Evolutionary conservation across 257 asterid species (phyloP).

Genomic region (Coffea eugenioides): DNA sequence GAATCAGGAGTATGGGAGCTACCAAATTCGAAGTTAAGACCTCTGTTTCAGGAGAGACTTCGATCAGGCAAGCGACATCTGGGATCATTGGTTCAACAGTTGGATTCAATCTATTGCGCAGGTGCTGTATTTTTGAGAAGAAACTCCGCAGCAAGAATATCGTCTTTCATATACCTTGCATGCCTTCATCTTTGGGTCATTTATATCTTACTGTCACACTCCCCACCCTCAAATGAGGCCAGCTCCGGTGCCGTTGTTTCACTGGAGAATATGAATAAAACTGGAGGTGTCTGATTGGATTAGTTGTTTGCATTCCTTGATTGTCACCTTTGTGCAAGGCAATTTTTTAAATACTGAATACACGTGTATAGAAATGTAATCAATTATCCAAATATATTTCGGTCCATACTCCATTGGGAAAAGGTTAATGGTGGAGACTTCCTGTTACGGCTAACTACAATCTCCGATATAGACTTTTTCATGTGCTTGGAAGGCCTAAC

Average conservation of each 20-base stretch:
- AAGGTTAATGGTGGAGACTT: too few species aligned
- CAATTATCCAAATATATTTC: background rate
- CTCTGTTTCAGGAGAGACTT: constrained; percentile 51
- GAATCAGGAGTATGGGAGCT: constrained; percentile 52
- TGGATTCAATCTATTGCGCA: constrained; percentile 75
- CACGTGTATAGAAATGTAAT: constrained; percentile 21
- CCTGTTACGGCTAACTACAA: too few species aligned
- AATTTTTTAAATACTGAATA: background rate
- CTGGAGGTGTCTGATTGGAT: constrained; percentile 50
- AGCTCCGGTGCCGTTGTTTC: constrained; percentile 58
- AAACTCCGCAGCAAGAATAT: constrained; percentile 71
- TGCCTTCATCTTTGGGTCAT: constrained; percentile 90
- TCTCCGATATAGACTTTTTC: too few species aligned
- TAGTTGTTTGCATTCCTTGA: background rate
- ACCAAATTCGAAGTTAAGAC: constrained; percentile 50
- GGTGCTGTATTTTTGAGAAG: constrained; percentile 65
- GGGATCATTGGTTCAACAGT: constrained; percentile 70
- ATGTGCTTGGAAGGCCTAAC: too few species aligned
- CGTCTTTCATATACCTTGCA: constrained; percentile 61
- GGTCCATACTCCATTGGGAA: too few species aligned
- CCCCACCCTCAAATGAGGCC: constrained; percentile 53
- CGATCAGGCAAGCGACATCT: constrained; percentile 73
- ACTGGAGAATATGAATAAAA: constrained; percentile 76
- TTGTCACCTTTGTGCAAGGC: background rate
- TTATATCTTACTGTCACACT: constrained; percentile 65